phyloP scores from a whole-genome alignment of 2,329 filamentous ascomycete genomes.

The Coniochaeta hoffmannii region DNA sequence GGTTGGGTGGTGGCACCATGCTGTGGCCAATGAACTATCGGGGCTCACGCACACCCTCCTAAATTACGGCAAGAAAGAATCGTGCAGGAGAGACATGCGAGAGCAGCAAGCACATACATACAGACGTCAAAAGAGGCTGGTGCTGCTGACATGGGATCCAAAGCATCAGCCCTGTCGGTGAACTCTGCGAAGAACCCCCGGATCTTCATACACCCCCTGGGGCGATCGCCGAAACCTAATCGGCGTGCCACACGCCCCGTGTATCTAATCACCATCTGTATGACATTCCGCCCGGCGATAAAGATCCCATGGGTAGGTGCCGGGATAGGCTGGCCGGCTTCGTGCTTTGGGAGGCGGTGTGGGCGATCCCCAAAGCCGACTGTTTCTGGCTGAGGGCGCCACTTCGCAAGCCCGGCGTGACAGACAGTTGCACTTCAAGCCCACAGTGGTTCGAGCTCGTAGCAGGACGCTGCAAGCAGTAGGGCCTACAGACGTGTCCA shows the following conservation, averaged over 20 bases:
- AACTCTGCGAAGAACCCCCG: not conserved
- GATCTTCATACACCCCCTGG: not conserved
- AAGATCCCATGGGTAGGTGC: not conserved
- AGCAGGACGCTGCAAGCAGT: not conserved
- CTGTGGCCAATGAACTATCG: not conserved
- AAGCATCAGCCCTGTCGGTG: not conserved
- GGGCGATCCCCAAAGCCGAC: not conserved
- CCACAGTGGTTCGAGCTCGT: not conserved
- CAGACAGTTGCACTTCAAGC: not conserved
- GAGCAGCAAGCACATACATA: not conserved
- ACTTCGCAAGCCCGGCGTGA: not conserved
- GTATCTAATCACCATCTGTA: not conserved
- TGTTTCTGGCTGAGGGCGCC: not conserved
- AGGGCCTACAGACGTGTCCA: too few relatives aligned
- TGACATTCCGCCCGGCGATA: not conserved
- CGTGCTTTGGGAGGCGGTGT: not conserved
- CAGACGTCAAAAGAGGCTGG: not conserved
- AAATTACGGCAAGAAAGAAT: not conserved
- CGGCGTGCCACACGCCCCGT: not conserved
- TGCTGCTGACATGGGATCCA: not conserved
- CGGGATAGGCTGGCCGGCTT: not conserved
- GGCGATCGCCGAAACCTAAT: not conserved
- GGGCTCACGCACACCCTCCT: not conserved
- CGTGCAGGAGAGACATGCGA: not conserved
- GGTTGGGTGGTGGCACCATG: not conserved